These are phyloP conservation scores for Diaporthe vaccinii DNA, from an alignment of 2,329 filamentous ascomycete genomes.

Conservation along the genomic window DNA sequence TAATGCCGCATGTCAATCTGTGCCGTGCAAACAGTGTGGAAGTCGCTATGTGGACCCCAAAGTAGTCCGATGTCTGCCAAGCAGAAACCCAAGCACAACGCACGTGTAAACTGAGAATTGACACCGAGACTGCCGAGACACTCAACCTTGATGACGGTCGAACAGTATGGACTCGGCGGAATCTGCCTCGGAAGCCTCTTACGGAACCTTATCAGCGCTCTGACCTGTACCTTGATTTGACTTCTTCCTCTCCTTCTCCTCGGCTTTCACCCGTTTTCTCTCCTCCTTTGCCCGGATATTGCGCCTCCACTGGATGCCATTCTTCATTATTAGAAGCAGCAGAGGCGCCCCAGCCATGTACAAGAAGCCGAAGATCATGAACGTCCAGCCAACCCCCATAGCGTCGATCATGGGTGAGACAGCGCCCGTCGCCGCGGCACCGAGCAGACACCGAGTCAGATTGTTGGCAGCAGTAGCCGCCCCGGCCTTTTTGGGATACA, in stretches of 20 bases:
- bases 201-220: neutral
- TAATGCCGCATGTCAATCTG: conserved; percentile 11
- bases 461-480: conserved; percentile 71
- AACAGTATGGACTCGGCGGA: neutral
- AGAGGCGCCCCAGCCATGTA: conserved; percentile 56
- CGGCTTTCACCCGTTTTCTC: conserved; percentile 42
- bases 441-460: conserved; percentile 66
- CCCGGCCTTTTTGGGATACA: conserved; percentile 65
- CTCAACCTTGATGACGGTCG: neutral
- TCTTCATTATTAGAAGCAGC: conserved; percentile 56
- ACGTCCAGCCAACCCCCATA: conserved; percentile 66
- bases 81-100: neutral
- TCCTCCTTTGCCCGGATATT: conserved; percentile 48
- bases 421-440: conserved; percentile 64
- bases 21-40: neutral
- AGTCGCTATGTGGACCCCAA: neutral
- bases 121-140: neutral
- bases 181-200: neutral
- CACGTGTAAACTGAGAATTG: neutral
- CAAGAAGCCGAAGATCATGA: conserved; percentile 61
- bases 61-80: neutral
- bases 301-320: conserved; percentile 60
- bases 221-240: neutral
- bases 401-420: conserved; percentile 65
- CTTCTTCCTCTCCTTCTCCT: conserved; percentile 13